Percentiles rank a stretch among this genome's conserved stretches.
These are phyloP conservation scores for Cyathus olla DNA, from an alignment of 1,284 basidiomycete genomes.

Conservation along the genomic window DNA sequence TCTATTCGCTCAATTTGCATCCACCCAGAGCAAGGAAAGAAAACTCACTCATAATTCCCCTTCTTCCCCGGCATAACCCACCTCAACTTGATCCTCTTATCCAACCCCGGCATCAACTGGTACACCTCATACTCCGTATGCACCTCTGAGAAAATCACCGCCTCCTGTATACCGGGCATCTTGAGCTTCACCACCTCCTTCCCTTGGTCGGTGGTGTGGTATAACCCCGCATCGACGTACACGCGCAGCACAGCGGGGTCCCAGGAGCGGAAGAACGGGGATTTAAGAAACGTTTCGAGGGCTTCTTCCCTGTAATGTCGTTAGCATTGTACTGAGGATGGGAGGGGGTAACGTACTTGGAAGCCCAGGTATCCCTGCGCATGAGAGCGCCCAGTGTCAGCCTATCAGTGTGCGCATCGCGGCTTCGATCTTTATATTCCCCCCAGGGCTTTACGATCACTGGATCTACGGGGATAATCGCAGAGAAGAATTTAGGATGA, in stretches of 20 bases:
- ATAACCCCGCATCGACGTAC: slow-evolving; percentile 78
- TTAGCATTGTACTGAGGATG: slow-evolving; percentile 3
- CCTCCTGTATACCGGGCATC: slow-evolving; percentile 71
- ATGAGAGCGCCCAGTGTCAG: slow-evolving; percentile 60
- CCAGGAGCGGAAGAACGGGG: slow-evolving; percentile 83
- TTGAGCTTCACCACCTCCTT: slow-evolving; percentile 62
- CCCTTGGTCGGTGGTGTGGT: slow-evolving; percentile 35
- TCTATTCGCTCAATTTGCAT: slow-evolving; percentile 24
- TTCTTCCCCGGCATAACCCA: slow-evolving; percentile 69
- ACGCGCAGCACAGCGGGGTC: slow-evolving; percentile 72
- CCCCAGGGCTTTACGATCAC: slow-evolving; percentile 58
- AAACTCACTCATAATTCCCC: slow-evolving; percentile 42
- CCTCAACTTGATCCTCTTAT: slow-evolving; percentile 58
- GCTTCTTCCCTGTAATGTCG: slow-evolving; percentile 68
- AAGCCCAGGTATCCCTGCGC: slow-evolving; percentile 75
- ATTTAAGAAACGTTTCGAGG: slow-evolving; percentile 57
- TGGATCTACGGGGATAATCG: slow-evolving; percentile 86
- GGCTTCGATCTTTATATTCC: slow-evolving; percentile 1
- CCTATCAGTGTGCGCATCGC: slow-evolving; percentile 11
- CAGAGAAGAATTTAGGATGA: slow-evolving; percentile 77
- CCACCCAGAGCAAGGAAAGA: not conserved
- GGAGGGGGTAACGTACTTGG: slow-evolving; percentile 52
- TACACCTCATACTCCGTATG: slow-evolving; percentile 53
- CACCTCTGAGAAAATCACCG: slow-evolving; percentile 61
- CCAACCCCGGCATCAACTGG: slow-evolving; percentile 58